These are phyloP conservation scores for Pisolithus thermaeus DNA, from an alignment of 1,284 basidiomycete genomes.

Conservation along the genomic window DNA sequence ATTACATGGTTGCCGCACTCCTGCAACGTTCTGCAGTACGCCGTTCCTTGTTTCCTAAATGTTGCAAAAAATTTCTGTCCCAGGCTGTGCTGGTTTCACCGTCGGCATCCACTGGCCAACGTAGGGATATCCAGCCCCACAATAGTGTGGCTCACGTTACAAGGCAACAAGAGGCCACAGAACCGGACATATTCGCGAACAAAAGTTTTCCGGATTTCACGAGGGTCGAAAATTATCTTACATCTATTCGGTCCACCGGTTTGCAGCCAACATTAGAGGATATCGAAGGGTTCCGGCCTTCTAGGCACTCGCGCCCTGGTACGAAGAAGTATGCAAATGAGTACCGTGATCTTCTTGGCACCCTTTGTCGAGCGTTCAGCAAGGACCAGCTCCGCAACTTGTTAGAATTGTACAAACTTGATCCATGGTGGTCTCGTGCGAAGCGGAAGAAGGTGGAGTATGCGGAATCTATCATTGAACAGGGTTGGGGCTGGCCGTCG, in stretches of 20 bases:
- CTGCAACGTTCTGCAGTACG: conserved; percentile 23
- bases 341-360: conserved; percentile 46
- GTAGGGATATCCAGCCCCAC: conserved; percentile 1
- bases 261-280: conserved; percentile 46
- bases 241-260: conserved; percentile 40
- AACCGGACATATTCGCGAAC: conserved; percentile 8
- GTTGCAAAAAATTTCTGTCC: conserved; percentile 25
- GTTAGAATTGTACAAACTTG: conserved; percentile 40
- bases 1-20: conserved; percentile 28
- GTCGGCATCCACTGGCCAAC: conserved; percentile 6
- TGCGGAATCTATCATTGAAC: conserved; percentile 56
- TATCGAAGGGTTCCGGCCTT: conserved; percentile 48
- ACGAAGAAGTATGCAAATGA: conserved; percentile 45
- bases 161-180: neutral
- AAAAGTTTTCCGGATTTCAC: conserved; percentile 32
- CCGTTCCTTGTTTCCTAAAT: conserved; percentile 19
- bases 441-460: conserved; percentile 40
- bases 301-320: conserved; percentile 30
- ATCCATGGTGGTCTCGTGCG: conserved; percentile 25
- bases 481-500: conserved; percentile 63
- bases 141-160: conserved; percentile 1
- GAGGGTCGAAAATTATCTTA: conserved; percentile 51
- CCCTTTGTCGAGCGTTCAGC: conserved; percentile 59
- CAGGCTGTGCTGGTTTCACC: conserved; percentile 18
- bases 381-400: conserved; percentile 55